These are phyloP conservation scores for Mrakia gelida DNA, from an alignment of 768 basidiomycete genomes.

Conservation along the genomic window DNA sequence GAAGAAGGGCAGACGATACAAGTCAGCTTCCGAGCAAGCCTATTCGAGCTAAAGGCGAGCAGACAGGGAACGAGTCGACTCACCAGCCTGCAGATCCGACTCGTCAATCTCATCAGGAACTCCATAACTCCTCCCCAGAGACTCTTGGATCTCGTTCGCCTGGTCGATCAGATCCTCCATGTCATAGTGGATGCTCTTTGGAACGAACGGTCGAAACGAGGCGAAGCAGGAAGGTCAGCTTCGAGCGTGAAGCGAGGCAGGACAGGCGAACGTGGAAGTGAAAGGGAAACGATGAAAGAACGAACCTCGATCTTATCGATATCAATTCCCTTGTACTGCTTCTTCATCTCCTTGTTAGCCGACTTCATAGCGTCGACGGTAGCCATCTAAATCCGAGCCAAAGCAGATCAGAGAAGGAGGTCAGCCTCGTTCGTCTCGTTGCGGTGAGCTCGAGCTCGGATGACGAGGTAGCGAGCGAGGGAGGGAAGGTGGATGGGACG, in stretches of 20 bases:
- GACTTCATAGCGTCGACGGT: constrained; percentile 93
- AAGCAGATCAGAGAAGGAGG: neutral
- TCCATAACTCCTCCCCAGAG: constrained; percentile 84
- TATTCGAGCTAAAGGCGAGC: neutral
- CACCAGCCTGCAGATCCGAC: constrained; percentile 92
- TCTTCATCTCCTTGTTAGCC: constrained; percentile 93
- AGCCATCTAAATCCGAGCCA: constrained; percentile 60
- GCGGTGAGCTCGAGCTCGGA: no score
- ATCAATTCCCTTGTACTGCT: constrained; percentile 95
- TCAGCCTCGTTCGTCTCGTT: neutral
- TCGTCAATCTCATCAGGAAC: constrained; percentile 98
- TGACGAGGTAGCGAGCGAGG: neutral
- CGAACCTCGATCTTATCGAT: constrained; percentile 96
- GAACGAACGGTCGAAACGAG: neutral
- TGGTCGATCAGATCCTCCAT: constrained; percentile 98
- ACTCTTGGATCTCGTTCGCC: constrained; percentile 96
- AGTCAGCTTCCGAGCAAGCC: neutral
- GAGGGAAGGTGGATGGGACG: constrained; percentile 21
- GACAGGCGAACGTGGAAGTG: neutral
- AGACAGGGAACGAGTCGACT: constrained; percentile 39
- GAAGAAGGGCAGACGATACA: neutral
- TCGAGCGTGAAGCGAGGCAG: neutral
- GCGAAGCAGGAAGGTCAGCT: neutral
- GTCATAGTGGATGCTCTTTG: constrained; percentile 71
- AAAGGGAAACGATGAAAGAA: constrained; percentile 18